phyloP scores from a whole-genome alignment of 2,329 filamentous ascomycete genomes.

The Periconia digitata region DNA sequence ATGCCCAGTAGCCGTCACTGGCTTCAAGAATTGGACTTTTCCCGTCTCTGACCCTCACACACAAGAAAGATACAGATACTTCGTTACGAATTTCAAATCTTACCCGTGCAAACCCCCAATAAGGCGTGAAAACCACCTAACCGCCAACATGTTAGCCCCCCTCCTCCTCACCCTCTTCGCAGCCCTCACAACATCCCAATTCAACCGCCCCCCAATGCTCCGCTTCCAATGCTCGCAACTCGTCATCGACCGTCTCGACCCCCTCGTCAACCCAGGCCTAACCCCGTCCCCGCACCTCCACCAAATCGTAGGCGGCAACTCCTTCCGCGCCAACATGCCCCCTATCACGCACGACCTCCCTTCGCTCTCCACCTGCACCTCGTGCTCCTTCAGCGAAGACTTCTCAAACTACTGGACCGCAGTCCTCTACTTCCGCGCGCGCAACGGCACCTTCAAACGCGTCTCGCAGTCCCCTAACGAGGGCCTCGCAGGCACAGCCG shows the following conservation, averaged over 20 bases:
- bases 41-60: too few relatives aligned
- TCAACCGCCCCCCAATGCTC: slow-evolving; percentile 13
- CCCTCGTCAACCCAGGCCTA: slow-evolving; percentile 33
- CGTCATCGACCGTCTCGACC: slow-evolving; percentile 26
- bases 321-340: slow-evolving; percentile 25
- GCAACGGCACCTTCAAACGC: slow-evolving; percentile 33
- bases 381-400: slow-evolving; percentile 30
- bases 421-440: slow-evolving; percentile 26
- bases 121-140: neutral
- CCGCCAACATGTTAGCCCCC: neutral
- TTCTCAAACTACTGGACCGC: slow-evolving; percentile 37
- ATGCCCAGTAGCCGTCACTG: too few relatives aligned
- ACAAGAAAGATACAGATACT: neutral
- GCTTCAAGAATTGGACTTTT: too few relatives aligned
- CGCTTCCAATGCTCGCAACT: slow-evolving; percentile 27
- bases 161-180: slow-evolving; percentile 12
- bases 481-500: slow-evolving; percentile 21
- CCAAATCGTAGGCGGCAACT: slow-evolving; percentile 31
- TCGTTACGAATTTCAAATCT: too few relatives aligned
- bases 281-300: slow-evolving; percentile 25
- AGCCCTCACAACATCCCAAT: slow-evolving; percentile 9
- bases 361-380: slow-evolving; percentile 24
- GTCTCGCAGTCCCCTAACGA: slow-evolving; percentile 22
- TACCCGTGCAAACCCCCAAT: too few relatives aligned
- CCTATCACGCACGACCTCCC: slow-evolving; percentile 21